Evolutionary conservation across 495 filamentous ascomycete genomes (phyloP).

Genomic region (Penicillium canariense): DNA sequence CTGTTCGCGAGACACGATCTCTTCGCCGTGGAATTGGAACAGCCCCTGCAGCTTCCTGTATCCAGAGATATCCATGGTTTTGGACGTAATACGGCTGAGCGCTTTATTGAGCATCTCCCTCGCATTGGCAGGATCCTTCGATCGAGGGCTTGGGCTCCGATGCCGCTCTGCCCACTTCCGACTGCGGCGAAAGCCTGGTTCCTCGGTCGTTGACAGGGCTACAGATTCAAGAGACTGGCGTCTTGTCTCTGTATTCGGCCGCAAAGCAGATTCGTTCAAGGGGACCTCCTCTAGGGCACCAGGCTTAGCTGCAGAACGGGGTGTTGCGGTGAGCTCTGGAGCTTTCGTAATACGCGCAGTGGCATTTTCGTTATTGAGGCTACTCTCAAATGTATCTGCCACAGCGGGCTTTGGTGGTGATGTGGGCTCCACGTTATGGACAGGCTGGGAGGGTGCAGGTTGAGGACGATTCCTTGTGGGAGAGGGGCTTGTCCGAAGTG

Average conservation of each 20-base stretch:
- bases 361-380: slow-evolving; percentile 31
- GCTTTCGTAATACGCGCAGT: slow-evolving; percentile 13
- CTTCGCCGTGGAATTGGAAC: slow-evolving; percentile 60
- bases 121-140: slow-evolving; percentile 48
- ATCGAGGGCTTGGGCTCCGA: slow-evolving; percentile 37
- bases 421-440: not conserved
- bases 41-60: slow-evolving; percentile 85
- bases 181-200: slow-evolving; percentile 19
- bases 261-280: slow-evolving; percentile 18
- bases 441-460: slow-evolving; percentile 9
- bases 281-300: slow-evolving; percentile 29
- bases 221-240: slow-evolving; percentile 20
- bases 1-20: slow-evolving; percentile 52
- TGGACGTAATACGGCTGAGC: slow-evolving; percentile 67
- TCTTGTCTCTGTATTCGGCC: slow-evolving; percentile 10
- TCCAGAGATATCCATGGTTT: slow-evolving; percentile 77
- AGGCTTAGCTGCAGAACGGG: slow-evolving; percentile 23
- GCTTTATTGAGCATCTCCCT: slow-evolving; percentile 68
- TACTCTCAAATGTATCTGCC: not conserved
- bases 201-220: slow-evolving; percentile 6
- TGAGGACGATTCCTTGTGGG: slow-evolving; percentile 20
- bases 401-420: slow-evolving; percentile 7
- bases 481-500: slow-evolving; percentile 23
- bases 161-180: slow-evolving; percentile 31
- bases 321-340: slow-evolving; percentile 15